These are phyloP conservation scores for Juglanconis oblonga DNA, from an alignment of 2,329 filamentous ascomycete species.

Conservation along the genomic window DNA sequence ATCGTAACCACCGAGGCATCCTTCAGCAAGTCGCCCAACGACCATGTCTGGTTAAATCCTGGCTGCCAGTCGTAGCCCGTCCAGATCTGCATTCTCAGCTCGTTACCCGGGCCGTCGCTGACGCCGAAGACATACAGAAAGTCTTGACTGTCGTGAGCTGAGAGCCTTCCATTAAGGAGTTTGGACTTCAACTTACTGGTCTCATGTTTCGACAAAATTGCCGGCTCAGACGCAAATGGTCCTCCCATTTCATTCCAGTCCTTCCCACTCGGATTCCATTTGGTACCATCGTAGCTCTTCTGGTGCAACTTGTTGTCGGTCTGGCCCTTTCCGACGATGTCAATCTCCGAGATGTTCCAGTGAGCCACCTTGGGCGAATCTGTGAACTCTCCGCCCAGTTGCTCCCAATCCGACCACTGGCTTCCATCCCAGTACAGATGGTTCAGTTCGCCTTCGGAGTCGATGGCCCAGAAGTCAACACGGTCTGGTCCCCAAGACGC, in stretches of 20 bases:
- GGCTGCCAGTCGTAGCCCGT: constrained; percentile 5
- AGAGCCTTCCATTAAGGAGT: background rate
- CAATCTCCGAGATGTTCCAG: background rate
- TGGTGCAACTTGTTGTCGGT: background rate
- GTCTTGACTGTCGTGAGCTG: background rate
- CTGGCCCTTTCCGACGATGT: background rate
- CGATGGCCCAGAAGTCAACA: background rate
- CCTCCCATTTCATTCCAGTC: background rate
- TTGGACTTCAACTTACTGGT: background rate
- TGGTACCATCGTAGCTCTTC: constrained; percentile 1
- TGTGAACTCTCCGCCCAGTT: background rate
- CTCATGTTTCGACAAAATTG: background rate
- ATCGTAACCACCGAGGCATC: background rate
- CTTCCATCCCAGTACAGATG: constrained; percentile 2
- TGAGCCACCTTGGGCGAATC: background rate
- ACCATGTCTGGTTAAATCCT: background rate
- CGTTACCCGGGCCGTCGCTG: background rate
- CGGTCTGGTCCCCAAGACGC: background rate
- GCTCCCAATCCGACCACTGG: background rate
- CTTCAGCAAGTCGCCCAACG: background rate
- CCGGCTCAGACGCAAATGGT: background rate
- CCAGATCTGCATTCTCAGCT: background rate
- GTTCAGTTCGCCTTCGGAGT: background rate
- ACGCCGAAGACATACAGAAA: constrained; percentile 1
- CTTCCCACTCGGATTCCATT: background rate